Evolutionary conservation across 2,329 filamentous ascomycete genomes (phyloP).

Genomic region (Coniochaeta prunicola): DNA sequence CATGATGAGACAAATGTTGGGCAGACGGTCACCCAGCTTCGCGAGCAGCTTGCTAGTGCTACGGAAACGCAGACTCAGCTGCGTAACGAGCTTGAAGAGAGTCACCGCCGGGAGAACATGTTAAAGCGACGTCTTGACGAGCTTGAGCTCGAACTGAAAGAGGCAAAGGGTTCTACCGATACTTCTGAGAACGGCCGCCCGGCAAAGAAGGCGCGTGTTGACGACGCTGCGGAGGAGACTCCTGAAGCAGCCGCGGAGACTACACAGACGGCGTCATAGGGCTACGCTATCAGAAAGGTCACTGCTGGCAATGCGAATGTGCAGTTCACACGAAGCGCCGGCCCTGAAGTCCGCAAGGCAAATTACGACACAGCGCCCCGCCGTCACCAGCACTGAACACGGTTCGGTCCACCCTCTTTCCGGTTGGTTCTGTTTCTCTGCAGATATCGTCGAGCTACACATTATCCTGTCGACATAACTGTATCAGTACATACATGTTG

Average conservation of each 20-base stretch:
- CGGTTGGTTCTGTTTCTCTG: not conserved
- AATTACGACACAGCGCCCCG: too few relatives aligned
- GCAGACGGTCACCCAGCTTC: constrained; percentile 49
- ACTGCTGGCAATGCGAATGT: not conserved
- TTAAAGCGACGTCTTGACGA: constrained; percentile 79
- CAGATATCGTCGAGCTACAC: not conserved
- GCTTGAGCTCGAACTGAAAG: constrained; percentile 54
- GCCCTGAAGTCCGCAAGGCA: not conserved
- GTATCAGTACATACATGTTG: not conserved
- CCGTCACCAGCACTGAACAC: not conserved
- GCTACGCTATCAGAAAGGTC: not conserved
- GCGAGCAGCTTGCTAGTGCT: constrained; percentile 44
- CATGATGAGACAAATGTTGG: constrained; percentile 50
- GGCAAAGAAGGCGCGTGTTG: constrained; percentile 22
- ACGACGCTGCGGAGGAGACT: constrained; percentile 10
- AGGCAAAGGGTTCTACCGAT: constrained; percentile 19
- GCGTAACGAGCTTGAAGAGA: constrained; percentile 63
- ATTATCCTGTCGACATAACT: not conserved
- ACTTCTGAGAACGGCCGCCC: constrained; percentile 17
- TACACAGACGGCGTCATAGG: not conserved
- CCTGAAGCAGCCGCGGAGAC: not conserved
- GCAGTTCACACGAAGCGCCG: not conserved
- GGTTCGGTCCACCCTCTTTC: not conserved
- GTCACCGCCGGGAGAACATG: constrained; percentile 70
- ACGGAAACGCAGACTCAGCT: constrained; percentile 36